Percentiles rank a stretch among this genome's conserved stretches.
These are phyloP conservation scores for Fraxinus excelsior DNA, from an alignment of 257 asterid genomes.

Conservation along the genomic window DNA sequence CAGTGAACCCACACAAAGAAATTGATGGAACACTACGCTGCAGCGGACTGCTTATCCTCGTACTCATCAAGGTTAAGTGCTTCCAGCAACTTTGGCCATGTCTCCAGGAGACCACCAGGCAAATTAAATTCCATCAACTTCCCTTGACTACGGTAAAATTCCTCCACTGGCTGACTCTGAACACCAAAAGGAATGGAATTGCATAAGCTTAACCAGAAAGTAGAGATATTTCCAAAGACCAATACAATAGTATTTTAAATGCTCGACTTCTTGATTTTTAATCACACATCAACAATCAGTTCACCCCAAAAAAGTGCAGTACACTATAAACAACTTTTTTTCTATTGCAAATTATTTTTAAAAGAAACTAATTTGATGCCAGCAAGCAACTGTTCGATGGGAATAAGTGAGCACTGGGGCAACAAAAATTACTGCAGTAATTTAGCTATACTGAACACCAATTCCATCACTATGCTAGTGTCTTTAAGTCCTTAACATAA, in stretches of 20 bases:
- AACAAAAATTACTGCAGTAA: neutral
- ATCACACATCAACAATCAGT: neutral
- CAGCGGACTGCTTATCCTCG: constrained; percentile 65
- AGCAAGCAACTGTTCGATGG: too few species aligned
- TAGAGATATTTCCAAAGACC: neutral
- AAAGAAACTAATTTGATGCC: neutral
- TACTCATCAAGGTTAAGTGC: constrained; percentile 81
- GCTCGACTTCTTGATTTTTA: neutral
- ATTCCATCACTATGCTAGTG: neutral
- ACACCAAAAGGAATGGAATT: constrained; percentile 15
- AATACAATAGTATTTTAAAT: neutral
- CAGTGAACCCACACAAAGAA: constrained; percentile 30
- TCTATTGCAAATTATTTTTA: too few species aligned
- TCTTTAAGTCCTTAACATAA: neutral
- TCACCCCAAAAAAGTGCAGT: neutral
- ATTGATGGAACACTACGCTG: constrained; percentile 46
- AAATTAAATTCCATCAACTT: constrained; percentile 77
- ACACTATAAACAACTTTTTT: neutral
- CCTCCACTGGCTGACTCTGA: constrained; percentile 96
- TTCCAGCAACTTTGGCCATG: constrained; percentile 93
- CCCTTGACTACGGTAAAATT: constrained; percentile 64
- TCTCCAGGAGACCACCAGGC: constrained; percentile 92
- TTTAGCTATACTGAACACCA: neutral
- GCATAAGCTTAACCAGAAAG: neutral
- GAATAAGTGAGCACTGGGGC: too few species aligned